Evolutionary conservation across 169 alveolate species (phyloP).

Genomic region (Plasmodium fragile): DNA sequence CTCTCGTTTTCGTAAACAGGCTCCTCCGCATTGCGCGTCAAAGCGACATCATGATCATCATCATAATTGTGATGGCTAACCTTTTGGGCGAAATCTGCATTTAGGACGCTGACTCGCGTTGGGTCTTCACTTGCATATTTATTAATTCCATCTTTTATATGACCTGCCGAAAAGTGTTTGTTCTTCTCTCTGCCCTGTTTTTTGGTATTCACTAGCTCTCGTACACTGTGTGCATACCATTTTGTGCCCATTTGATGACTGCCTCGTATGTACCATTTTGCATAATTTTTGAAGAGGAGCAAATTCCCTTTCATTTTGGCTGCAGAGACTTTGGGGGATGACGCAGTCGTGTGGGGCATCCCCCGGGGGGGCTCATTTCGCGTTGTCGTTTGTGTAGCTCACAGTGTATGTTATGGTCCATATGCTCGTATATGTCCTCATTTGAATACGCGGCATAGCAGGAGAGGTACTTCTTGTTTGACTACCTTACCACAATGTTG

Average conservation of each 20-base stretch:
- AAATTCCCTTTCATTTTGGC: constrained; percentile 27
- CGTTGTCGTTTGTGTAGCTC: background rate
- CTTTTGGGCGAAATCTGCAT: background rate
- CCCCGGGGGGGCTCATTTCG: background rate
- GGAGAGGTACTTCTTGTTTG: background rate
- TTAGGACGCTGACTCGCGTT: background rate
- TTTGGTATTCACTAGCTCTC: background rate
- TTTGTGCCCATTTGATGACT: background rate
- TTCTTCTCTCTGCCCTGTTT: background rate
- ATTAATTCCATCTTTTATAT: background rate
- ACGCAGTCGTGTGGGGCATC: background rate
- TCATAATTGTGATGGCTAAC: background rate
- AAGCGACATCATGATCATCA: background rate
- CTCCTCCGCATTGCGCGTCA: background rate
- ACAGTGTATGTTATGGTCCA: background rate
- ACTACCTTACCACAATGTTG: background rate
- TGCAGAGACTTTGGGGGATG: background rate
- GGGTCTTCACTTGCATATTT: background rate
- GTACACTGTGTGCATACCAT: constrained; percentile 9
- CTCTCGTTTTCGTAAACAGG: background rate
- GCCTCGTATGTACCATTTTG: background rate
- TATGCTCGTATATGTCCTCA: background rate
- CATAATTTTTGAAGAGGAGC: background rate
- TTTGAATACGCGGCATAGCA: background rate
- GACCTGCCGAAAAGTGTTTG: background rate